Evolutionary conservation across 352 stramenopile species (phyloP).

Genomic region (Peronospora tabacina): DNA sequence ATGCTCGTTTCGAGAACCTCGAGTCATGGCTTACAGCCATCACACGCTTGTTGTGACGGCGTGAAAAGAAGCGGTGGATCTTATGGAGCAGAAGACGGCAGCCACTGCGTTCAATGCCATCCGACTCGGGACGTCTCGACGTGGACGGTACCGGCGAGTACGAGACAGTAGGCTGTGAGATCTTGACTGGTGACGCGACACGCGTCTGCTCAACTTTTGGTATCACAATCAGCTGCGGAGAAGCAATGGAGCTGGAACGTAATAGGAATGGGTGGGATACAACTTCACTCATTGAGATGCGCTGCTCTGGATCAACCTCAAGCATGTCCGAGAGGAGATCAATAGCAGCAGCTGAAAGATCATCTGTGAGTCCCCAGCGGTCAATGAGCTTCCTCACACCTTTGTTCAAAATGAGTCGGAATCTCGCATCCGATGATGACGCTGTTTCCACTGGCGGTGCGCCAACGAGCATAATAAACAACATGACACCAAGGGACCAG

Average conservation of each 20-base stretch:
- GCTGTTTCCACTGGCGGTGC: slow-evolving; percentile 58
- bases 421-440: slow-evolving; percentile 47
- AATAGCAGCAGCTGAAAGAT: slow-evolving; percentile 42
- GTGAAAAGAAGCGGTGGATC: slow-evolving; percentile 41
- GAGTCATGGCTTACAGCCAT: slow-evolving; percentile 30
- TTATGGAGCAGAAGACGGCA: slow-evolving; percentile 33
- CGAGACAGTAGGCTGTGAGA: slow-evolving; percentile 13
- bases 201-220: slow-evolving; percentile 12
- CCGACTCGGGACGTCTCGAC: slow-evolving; percentile 18
- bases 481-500: slow-evolving; percentile 81
- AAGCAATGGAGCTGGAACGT: slow-evolving; percentile 14
- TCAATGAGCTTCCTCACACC: slow-evolving; percentile 54
- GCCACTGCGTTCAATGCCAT: slow-evolving; percentile 21
- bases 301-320: slow-evolving; percentile 43
- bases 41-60: slow-evolving; percentile 37
- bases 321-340: slow-evolving; percentile 61
- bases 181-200: slow-evolving; percentile 11
- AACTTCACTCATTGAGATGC: slow-evolving; percentile 54
- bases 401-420: slow-evolving; percentile 52
- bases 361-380: slow-evolving; percentile 57
- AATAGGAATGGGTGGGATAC: slow-evolving; percentile 55
- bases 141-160: slow-evolving; percentile 17
- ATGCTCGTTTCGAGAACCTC: slow-evolving; percentile 16
- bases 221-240: slow-evolving; percentile 7
- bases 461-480: slow-evolving; percentile 78